These are phyloP conservation scores for Saprolegnia parasitica DNA, from an alignment of 352 stramenopile species.

Conservation along the genomic window DNA sequence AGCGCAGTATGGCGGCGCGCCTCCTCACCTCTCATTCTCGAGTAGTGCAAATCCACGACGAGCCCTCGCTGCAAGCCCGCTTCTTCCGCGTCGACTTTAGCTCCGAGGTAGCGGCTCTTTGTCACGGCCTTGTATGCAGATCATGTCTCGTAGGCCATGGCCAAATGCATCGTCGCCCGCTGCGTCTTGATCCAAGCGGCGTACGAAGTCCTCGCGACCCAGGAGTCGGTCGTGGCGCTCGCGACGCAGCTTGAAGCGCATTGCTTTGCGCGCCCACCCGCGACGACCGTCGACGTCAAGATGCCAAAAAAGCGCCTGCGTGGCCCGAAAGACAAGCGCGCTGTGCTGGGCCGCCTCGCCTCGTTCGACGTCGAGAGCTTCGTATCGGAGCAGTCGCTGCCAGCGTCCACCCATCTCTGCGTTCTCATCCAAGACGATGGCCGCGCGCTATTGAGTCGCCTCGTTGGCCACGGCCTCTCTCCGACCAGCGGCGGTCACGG, in stretches of 20 bases:
- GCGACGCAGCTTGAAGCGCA: neutral
- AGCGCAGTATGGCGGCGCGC: no score
- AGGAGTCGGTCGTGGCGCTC: neutral
- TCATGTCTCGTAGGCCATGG: neutral
- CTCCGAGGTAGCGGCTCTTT: neutral
- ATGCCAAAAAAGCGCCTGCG: slow-evolving; percentile 6
- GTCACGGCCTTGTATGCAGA: neutral
- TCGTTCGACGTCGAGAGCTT: neutral
- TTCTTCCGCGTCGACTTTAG: slow-evolving; percentile 25
- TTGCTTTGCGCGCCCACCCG: slow-evolving; percentile 3
- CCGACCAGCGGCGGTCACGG: slow-evolving; percentile 18
- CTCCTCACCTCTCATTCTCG: no score
- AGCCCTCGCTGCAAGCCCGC: neutral
- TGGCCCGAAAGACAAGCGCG: slow-evolving; percentile 18
- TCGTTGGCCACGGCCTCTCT: slow-evolving; percentile 18
- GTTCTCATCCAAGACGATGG: slow-evolving; percentile 12
- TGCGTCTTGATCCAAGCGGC: slow-evolving; percentile 21
- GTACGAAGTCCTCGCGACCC: neutral
- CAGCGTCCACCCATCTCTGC: neutral
- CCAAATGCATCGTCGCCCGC: slow-evolving; percentile 11
- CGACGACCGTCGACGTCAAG: slow-evolving; percentile 11
- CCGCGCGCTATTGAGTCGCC: neutral
- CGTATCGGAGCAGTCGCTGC: neutral
- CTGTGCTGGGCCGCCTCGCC: slow-evolving; percentile 4
- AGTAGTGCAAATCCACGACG: slow-evolving; percentile 8